A percentile compares a stretch with the other conserved stretches of the same genome.
These are phyloP conservation scores for Fraxinus xanthoxyloides DNA, from an alignment of 305 asterid genomes.

Conservation along the genomic window DNA sequence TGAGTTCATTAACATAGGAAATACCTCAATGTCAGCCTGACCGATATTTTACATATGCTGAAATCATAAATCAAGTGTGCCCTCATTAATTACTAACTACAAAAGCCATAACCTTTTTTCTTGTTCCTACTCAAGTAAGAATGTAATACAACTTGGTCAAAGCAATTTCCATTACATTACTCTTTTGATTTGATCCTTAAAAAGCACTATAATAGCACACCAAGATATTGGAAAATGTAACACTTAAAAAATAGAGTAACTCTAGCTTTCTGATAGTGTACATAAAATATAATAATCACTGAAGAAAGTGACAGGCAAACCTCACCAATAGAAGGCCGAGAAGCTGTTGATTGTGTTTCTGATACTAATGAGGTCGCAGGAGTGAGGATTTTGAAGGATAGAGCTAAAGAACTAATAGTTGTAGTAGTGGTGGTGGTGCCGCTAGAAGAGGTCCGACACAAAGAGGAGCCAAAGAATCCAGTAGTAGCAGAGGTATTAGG, in stretches of 20 bases:
- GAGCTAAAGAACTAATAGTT: constrained; percentile 15
- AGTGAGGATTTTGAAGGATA: constrained; percentile 27
- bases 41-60: background rate
- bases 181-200: background rate
- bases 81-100: background rate
- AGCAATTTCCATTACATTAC: background rate
- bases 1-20: background rate
- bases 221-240: background rate
- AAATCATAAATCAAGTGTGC: background rate
- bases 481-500: background rate
- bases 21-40: background rate
- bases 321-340: constrained; percentile 28
- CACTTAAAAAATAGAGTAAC: background rate
- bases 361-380: background rate
- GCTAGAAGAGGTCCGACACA: background rate
- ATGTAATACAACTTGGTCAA: background rate
- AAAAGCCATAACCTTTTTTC: background rate
- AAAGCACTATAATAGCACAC: background rate
- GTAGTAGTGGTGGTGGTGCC: background rate
- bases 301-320: background rate
- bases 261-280: background rate
- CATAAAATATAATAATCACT: too few species aligned
- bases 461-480: background rate
- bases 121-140: background rate
- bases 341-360: background rate